phyloP scores from a whole-genome alignment of 2,329 filamentous ascomycete species.

The Nigrospora sphaerica region DNA sequence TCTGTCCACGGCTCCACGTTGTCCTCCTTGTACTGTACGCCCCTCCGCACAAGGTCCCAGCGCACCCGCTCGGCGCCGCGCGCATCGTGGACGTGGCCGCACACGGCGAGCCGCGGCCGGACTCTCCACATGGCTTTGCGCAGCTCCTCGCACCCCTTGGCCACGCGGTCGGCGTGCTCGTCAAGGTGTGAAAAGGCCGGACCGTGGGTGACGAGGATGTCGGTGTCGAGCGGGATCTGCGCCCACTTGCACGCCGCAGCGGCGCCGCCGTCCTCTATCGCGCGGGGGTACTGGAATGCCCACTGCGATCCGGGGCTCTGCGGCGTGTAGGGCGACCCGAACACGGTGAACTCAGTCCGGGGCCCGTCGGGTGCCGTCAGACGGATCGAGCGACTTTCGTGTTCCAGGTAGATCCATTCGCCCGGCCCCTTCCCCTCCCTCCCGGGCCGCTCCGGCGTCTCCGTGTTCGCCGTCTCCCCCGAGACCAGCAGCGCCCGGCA shows the following conservation, averaged over 20 bases:
- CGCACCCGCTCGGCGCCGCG: slow-evolving; percentile 55
- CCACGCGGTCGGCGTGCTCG: slow-evolving; percentile 26
- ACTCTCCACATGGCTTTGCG: slow-evolving; percentile 50
- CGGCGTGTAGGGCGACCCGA: slow-evolving; percentile 64
- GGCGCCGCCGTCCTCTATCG: slow-evolving; percentile 7
- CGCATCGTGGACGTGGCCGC: slow-evolving; percentile 65
- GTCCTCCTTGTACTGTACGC: slow-evolving; percentile 37
- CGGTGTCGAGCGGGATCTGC: slow-evolving; percentile 50
- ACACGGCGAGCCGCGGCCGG: slow-evolving; percentile 58
- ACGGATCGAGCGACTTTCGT: slow-evolving; percentile 45
- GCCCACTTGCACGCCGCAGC: slow-evolving; percentile 42
- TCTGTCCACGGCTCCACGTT: slow-evolving; percentile 47
- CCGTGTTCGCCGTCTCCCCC: slow-evolving; percentile 31
- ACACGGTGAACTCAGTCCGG: slow-evolving; percentile 56
- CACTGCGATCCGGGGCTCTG: slow-evolving; percentile 36
- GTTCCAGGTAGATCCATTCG: slow-evolving; percentile 51
- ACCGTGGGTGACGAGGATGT: slow-evolving; percentile 66
- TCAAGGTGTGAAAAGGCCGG: slow-evolving; percentile 58
- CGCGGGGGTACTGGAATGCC: slow-evolving; percentile 57
- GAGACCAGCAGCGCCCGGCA: slow-evolving; percentile 48
- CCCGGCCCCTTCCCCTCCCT: slow-evolving; percentile 29
- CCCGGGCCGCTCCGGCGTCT: slow-evolving; percentile 30
- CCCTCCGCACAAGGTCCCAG: slow-evolving; percentile 44
- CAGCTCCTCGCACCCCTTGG: slow-evolving; percentile 55
- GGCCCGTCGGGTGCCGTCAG: slow-evolving; percentile 49